Evolutionary conservation across 2,329 filamentous ascomycete genomes (phyloP).

Genomic region (Fusarium liriodendri): DNA sequence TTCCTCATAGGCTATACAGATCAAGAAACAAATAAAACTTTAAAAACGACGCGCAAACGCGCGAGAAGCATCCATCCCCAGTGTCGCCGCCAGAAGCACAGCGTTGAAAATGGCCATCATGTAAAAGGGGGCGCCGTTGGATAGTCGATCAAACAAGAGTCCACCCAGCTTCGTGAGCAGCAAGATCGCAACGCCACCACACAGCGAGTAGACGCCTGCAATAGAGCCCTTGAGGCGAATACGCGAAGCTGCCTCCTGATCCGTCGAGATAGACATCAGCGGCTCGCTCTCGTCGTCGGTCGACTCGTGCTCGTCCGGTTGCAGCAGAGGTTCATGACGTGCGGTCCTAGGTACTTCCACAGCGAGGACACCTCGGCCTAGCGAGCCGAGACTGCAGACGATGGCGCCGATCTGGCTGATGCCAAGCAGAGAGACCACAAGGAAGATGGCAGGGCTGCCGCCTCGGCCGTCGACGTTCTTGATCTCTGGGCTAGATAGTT

Average conservation of each 20-base stretch:
- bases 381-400: conserved; percentile 90
- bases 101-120: conserved; percentile 93
- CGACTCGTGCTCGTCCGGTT: conserved; percentile 53
- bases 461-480: conserved; percentile 72
- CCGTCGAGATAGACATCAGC: conserved; percentile 49
- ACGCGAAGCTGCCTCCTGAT: conserved; percentile 55
- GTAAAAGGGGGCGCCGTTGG: conserved; percentile 86
- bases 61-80: conserved; percentile 61
- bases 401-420: conserved; percentile 97
- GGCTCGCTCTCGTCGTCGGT: conserved; percentile 53
- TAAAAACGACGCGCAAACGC: conserved; percentile 47
- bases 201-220: conserved; percentile 92
- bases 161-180: conserved; percentile 93
- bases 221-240: conserved; percentile 88
- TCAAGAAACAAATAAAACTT: neutral
- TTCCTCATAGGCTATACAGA: conserved; percentile 22
- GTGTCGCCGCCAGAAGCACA: conserved; percentile 69
- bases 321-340: conserved; percentile 41
- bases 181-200: conserved; percentile 89
- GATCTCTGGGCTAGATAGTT: conserved; percentile 81
- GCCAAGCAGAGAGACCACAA: conserved; percentile 84
- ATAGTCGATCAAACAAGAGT: conserved; percentile 81
- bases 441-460: conserved; percentile 75
- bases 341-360: conserved; percentile 53
- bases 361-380: conserved; percentile 82